These are phyloP conservation scores for Pleurotus ostreatus DNA, from an alignment of 768 basidiomycete species.

Conservation along the genomic window DNA sequence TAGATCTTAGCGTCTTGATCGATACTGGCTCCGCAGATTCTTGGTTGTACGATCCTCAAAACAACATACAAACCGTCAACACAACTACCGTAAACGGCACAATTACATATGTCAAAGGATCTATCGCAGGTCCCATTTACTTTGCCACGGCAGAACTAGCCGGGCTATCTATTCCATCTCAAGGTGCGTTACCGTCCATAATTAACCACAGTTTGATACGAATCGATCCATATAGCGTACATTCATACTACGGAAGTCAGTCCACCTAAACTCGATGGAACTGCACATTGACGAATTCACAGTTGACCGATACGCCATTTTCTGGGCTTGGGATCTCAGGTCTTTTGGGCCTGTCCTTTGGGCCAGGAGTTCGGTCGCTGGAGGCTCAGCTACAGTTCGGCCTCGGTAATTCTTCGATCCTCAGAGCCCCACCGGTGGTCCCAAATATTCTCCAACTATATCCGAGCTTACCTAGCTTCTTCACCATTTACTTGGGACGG, in stretches of 20 bases:
- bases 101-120: not conserved
- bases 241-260: not conserved
- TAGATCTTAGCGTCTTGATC: not conserved
- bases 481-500: conserved; percentile 64
- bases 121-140: not conserved
- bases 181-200: not conserved
- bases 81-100: not conserved
- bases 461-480: conserved; percentile 48
- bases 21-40: not conserved
- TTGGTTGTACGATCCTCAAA: not conserved
- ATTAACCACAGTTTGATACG: not conserved
- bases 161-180: not conserved
- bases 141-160: not conserved
- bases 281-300: no score
- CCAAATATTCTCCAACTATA: conserved; percentile 57
- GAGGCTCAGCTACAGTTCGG: conserved; percentile 59
- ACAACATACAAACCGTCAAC: not conserved
- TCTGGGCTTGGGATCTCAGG: no score
- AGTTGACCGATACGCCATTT: no score
- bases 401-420: conserved; percentile 23
- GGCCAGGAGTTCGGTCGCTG: conserved; percentile 33
- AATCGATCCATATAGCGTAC: not conserved
- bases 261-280: not conserved
- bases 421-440: conserved; percentile 55
- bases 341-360: not conserved